A percentile compares a stretch with the other conserved stretches of the same genome.
Evolutionary conservation across 2,329 filamentous ascomycete genomes (phyloP).

Genomic region (Fusarium burgessii): DNA sequence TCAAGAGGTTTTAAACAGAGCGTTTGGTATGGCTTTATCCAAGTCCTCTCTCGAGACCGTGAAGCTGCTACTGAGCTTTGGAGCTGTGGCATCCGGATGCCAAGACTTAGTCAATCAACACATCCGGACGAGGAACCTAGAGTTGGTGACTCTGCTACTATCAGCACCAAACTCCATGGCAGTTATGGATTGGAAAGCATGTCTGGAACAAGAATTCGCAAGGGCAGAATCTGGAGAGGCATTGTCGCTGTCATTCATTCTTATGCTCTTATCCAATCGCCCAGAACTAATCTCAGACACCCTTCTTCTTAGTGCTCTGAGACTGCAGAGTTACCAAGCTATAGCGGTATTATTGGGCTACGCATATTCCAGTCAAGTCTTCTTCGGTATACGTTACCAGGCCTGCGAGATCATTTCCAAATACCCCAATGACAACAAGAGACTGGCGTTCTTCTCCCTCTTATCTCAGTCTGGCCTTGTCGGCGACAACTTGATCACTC

Average conservation of each 20-base stretch:
- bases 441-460: background rate
- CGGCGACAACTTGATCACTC: background rate
- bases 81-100: background rate
- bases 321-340: background rate
- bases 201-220: conserved; percentile 2
- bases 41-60: background rate
- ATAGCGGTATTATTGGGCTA: conserved; percentile 13
- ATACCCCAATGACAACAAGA: background rate
- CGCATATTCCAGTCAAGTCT: background rate
- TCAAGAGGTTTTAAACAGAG: conserved; percentile 4
- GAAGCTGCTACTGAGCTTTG: conserved; percentile 20
- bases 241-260: background rate
- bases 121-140: background rate
- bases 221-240: background rate
- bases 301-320: background rate
- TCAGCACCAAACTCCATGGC: conserved; percentile 2
- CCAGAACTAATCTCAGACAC: background rate
- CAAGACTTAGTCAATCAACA: background rate
- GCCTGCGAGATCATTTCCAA: background rate
- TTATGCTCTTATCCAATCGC: background rate
- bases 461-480: background rate
- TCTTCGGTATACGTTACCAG: background rate
- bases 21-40: conserved; percentile 14
- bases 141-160: background rate
- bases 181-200: background rate